Percentiles rank a stretch among this genome's conserved stretches.
Conservation (phyloP, 176 grass and related monocot genomes). For the Avena sativa region DNA sequence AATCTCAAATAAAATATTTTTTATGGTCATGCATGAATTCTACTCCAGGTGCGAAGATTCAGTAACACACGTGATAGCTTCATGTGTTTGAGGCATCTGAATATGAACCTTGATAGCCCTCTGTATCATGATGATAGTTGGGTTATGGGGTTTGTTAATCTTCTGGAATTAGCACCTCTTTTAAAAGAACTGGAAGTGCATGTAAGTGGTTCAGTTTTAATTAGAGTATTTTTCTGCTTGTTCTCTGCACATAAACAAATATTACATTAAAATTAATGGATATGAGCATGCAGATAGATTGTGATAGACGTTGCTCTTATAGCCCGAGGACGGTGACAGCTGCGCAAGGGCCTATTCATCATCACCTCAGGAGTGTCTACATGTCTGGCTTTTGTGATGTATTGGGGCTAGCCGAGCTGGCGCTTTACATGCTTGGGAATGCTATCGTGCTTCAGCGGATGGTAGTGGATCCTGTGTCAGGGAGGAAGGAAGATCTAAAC, state of each 20-base stretch:
- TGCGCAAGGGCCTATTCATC: neutral
- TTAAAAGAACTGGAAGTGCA: constrained; percentile 4
- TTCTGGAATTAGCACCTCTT: constrained; percentile 13
- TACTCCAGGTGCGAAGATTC: neutral
- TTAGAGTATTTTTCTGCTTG: neutral
- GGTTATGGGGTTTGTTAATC: constrained; percentile 14
- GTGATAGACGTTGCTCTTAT: neutral
- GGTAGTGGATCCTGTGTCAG: neutral
- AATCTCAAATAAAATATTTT: neutral
- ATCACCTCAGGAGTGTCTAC: neutral
- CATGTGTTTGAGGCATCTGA: neutral
- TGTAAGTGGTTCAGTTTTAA: neutral
- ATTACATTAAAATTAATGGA: neutral
- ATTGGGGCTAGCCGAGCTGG: neutral
- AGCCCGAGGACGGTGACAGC: neutral
- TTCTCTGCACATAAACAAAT: neutral
- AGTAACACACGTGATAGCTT: neutral
- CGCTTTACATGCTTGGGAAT: neutral
- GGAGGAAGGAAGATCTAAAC: neutral
- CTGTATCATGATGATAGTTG: neutral
- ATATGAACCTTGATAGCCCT: neutral
- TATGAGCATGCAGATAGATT: neutral
- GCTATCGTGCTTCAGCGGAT: neutral
- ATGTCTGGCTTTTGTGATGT: neutral
- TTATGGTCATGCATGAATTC: neutral